Base-by-base conservation (phyloP, 495 filamentous ascomycete genomes). In the Aspergillus sclerotiicarbonarius region DNA sequence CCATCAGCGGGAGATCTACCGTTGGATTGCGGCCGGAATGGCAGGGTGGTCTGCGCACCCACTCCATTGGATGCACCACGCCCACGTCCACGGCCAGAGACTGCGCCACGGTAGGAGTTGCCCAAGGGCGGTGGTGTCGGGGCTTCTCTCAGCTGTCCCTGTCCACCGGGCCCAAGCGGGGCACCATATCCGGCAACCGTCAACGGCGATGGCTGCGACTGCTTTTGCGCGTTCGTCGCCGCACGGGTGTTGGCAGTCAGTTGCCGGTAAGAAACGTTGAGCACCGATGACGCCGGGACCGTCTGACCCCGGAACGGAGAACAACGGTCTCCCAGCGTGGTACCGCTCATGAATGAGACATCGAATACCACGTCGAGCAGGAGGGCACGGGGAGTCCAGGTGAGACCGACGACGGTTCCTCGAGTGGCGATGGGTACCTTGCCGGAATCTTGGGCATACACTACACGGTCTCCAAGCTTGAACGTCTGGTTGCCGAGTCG, bases 281-380 rank as follows among this genome's bases (percentile, higher is more conserved):
- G 86, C 19, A 96, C 90, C 0, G 89, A 87, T 9, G 86, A 84
- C 16, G 85, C 80, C 2, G 90, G 84, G 9, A 99, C 91, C 0
- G 95, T 97, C 68, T 94, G 92, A 39, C 95, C 95, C 37, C 95
- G 85, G 86, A 98, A 98, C 6, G 89, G 89, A n/a, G 91, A 90
- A 71, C 95, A 98, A 21, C 95, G 85, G 21, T 89, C 90, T 56
- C 88, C 87, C 12, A 99, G 80, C 0, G 88, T 91, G 0, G 91
- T 96, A 51, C 93, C 95, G 57, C 90, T 92, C 91, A 99, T 97
- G 70, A 99, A 99, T 3, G 89, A 88, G 16, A 82, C 81, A 66
- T 99, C 95, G 67, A 96, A 98, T 4, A 99, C 86, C 51, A 98
- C 83, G 69, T 99, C 95, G 25, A 99, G 81, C 32, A 96, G 77